Conservation (phyloP, 2,329 filamentous ascomycete genomes). For the Ceratocystiopsis minuta region DNA sequence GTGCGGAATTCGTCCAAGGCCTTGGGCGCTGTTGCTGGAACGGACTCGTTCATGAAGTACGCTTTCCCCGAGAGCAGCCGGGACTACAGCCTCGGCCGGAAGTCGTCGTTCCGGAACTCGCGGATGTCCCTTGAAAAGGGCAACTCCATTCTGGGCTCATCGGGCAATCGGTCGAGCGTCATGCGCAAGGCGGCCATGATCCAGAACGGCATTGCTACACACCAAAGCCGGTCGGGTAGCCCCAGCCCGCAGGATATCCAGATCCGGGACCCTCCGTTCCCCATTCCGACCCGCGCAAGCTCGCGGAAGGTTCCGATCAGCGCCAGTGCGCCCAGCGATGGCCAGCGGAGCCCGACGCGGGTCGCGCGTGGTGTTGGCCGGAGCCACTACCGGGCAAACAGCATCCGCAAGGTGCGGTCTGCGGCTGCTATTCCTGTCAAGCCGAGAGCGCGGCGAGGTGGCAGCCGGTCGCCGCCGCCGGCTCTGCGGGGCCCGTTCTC, state of each 20-base stretch:
- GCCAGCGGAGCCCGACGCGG: constrained; percentile 58
- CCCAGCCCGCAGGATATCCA: constrained; percentile 44
- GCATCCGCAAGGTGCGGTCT: constrained; percentile 69
- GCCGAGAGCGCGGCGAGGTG: constrained; percentile 20
- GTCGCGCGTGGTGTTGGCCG: constrained; percentile 29
- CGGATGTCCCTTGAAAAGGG: constrained; percentile 21
- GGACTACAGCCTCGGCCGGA: constrained; percentile 14
- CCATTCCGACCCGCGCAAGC: constrained; percentile 76
- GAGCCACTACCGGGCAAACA: constrained; percentile 36
- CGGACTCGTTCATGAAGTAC: constrained; percentile 29
- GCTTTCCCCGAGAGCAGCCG: constrained; percentile 16
- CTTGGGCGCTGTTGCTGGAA: constrained; percentile 16
- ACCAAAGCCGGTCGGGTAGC: constrained; percentile 44
- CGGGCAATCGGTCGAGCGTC: constrained; percentile 31
- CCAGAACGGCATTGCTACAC: constrained; percentile 56
- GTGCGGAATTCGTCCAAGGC: constrained; percentile 15
- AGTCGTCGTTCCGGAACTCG: constrained; percentile 15
- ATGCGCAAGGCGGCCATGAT: constrained; percentile 69
- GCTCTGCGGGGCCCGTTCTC: constrained; percentile 28
- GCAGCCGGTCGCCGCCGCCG: constrained; percentile 42
- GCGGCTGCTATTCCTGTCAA: constrained; percentile 51
- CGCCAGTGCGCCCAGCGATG: constrained; percentile 50
- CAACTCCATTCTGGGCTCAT: constrained; percentile 17
- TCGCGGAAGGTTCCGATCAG: constrained; percentile 56
- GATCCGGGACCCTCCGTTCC: constrained; percentile 57